Conservation (phyloP, 2,329 filamentous ascomycete genomes). For the Botryotinia narcissicola region DNA sequence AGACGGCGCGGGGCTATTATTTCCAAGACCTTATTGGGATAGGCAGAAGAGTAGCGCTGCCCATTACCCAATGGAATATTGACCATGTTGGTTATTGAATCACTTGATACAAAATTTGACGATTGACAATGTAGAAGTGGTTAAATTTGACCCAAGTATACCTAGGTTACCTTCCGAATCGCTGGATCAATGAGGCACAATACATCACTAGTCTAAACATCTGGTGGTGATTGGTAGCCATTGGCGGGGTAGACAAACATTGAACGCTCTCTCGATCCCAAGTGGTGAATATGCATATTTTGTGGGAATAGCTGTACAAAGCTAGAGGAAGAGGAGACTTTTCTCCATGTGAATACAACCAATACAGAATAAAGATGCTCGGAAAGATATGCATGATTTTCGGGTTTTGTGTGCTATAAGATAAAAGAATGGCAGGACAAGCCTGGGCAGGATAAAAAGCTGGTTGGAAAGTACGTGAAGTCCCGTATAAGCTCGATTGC, state of each 20-base stretch:
- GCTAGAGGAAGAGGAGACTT: neutral
- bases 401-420: neutral
- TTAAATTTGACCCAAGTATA: neutral
- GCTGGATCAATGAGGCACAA: neutral
- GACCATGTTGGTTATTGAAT: neutral
- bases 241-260: neutral
- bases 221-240: neutral
- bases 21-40: neutral
- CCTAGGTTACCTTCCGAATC: neutral
- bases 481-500: neutral
- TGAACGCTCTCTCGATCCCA: neutral
- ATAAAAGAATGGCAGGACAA: neutral
- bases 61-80: neutral
- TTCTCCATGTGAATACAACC: neutral
- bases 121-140: neutral
- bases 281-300: neutral
- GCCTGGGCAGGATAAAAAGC: neutral
- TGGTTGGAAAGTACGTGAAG: neutral
- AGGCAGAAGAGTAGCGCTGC: neutral
- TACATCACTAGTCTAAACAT: neutral
- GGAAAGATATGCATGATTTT: neutral
- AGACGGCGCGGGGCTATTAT: neutral
- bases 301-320: neutral
- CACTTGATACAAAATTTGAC: neutral
- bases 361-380: neutral